A percentile compares a stretch with the other conserved stretches of the same genome.
These are phyloP conservation scores for Colletotrichum shisoi DNA, from an alignment of 2,329 filamentous ascomycete species.

Conservation along the genomic window DNA sequence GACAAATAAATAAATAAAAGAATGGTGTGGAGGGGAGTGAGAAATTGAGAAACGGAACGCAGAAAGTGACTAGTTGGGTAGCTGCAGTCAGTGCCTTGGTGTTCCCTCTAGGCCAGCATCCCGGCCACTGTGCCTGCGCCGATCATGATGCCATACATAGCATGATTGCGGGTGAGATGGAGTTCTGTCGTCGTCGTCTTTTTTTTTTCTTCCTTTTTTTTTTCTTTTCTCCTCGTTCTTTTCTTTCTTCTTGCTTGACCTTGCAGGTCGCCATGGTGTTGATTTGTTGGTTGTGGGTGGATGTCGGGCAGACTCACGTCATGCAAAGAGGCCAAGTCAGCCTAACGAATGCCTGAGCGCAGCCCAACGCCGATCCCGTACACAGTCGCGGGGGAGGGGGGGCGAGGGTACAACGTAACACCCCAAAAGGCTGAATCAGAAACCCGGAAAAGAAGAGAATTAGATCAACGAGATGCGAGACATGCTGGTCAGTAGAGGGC, in stretches of 20 bases:
- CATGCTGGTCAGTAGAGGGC: slow-evolving; percentile 20
- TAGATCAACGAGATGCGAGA: slow-evolving; percentile 9
- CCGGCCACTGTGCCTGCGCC: neutral
- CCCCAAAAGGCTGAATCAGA: slow-evolving; percentile 8
- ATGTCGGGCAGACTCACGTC: slow-evolving; percentile 33
- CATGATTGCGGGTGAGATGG: slow-evolving; percentile 9
- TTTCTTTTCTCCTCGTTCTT: slow-evolving; percentile 3
- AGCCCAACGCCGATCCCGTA: slow-evolving; percentile 22
- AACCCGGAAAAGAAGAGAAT: neutral
- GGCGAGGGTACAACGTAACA: slow-evolving; percentile 2
- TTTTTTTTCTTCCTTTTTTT: slow-evolving; percentile 4
- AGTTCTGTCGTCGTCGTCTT: slow-evolving; percentile 4
- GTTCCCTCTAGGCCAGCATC: slow-evolving; percentile 23
- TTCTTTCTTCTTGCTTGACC: slow-evolving; percentile 20
- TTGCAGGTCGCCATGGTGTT: neutral
- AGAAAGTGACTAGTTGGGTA: slow-evolving; percentile 3
- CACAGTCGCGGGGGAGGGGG: slow-evolving; percentile 12
- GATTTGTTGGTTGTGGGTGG: neutral
- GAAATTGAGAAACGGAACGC: slow-evolving; percentile 4
- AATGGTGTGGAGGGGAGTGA: no score
- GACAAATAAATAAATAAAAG: neutral
- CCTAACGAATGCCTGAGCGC: slow-evolving; percentile 35
- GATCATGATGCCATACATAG: slow-evolving; percentile 34
- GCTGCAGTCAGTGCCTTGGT: neutral
- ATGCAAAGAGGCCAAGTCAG: slow-evolving; percentile 19